A percentile compares a stretch with the other conserved stretches of the same genome.
phyloP scores from a whole-genome alignment of 2,329 filamentous ascomycete genomes.

The Fusarium praegraminearum region DNA sequence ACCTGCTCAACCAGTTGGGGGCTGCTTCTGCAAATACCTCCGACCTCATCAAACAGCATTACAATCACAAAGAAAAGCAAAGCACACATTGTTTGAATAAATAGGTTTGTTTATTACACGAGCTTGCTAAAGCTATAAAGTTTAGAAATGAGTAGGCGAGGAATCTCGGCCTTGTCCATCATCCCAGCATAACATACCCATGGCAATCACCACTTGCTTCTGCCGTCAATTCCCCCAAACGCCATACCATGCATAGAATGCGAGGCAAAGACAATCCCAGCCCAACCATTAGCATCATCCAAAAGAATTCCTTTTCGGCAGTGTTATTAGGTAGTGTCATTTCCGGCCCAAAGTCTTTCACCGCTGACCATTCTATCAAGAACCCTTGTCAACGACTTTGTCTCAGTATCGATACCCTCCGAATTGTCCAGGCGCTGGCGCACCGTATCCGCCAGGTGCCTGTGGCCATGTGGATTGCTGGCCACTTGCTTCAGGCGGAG shows the following conservation, averaged over 20 bases:
- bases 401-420: conserved; percentile 53
- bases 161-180: conserved; percentile 11
- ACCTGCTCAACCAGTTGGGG: background rate
- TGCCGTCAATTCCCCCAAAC: conserved; percentile 43
- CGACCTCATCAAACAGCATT: background rate
- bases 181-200: conserved; percentile 34
- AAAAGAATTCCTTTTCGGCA: conserved; percentile 26
- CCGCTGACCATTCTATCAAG: background rate
- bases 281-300: conserved; percentile 34
- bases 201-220: conserved; percentile 32
- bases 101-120: conserved; percentile 1
- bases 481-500: conserved; percentile 46
- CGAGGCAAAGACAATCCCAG: conserved; percentile 43
- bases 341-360: conserved; percentile 2
- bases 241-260: conserved; percentile 48
- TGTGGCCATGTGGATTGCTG: conserved; percentile 48
- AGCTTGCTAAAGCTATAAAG: conserved; percentile 15
- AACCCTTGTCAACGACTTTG: background rate
- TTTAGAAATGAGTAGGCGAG: conserved; percentile 12
- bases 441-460: conserved; percentile 48
- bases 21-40: background rate
- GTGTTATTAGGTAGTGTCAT: conserved; percentile 30
- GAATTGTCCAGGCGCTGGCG: conserved; percentile 52
- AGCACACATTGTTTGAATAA: background rate
- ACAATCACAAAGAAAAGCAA: background rate